Percentiles rank a stretch among this genome's conserved stretches.
These are phyloP conservation scores for Flaveria linearis DNA, from an alignment of 129 eudicot species.

Conservation along the genomic window DNA sequence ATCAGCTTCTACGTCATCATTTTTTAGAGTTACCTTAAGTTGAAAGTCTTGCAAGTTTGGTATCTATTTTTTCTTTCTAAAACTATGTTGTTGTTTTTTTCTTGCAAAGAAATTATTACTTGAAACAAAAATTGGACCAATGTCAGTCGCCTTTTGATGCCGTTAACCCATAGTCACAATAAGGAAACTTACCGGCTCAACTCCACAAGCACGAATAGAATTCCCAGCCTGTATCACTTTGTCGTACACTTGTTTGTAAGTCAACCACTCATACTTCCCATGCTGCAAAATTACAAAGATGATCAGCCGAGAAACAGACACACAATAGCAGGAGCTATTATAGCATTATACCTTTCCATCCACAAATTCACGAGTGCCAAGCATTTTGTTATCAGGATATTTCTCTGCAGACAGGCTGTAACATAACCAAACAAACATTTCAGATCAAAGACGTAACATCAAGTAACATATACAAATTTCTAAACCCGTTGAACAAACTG, in stretches of 20 bases:
- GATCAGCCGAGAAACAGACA: background rate
- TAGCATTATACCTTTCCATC: conserved; percentile 70
- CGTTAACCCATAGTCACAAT: background rate
- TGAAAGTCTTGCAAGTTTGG: too few relatives aligned
- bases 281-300: conserved; percentile 47
- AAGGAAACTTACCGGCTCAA: conserved; percentile 55
- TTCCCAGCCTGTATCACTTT: conserved; percentile 65
- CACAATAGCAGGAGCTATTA: background rate
- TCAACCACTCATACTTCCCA: conserved; percentile 79
- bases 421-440: conserved; percentile 25
- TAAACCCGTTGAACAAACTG: background rate
- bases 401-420: conserved; percentile 81
- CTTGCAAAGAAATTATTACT: too few relatives aligned
- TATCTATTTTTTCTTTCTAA: too few relatives aligned
- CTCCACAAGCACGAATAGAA: conserved; percentile 78
- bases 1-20: background rate
- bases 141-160: too few relatives aligned
- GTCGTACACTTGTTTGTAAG: conserved; percentile 81
- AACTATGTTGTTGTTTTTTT: too few relatives aligned
- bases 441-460: background rate
- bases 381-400: conserved; percentile 85
- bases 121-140: too few relatives aligned
- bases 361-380: conserved; percentile 77
- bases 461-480: conserved; percentile 1
- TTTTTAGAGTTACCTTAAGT: background rate